Evolutionary conservation across 306 rosid genomes (phyloP).

Genomic region (Begonia peltatifolia): DNA sequence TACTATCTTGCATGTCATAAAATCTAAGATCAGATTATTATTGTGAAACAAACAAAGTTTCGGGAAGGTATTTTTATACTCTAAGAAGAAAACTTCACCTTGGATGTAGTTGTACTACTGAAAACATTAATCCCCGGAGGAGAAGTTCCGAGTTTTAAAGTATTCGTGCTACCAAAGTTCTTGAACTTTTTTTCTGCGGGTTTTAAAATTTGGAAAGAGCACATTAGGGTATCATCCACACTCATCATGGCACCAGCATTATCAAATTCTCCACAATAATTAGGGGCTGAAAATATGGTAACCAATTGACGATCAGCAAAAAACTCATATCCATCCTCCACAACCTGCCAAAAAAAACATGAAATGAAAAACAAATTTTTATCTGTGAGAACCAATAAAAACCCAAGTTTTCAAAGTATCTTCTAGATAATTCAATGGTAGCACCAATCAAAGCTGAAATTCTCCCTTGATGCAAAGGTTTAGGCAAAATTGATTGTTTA

Average conservation of each 20-base stretch:
- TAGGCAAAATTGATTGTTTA: no score
- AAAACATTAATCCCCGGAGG: slow-evolving; percentile 21
- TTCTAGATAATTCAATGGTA: no score
- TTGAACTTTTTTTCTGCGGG: slow-evolving; percentile 53
- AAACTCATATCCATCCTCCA: slow-evolving; percentile 89
- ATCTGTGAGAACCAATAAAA: no score
- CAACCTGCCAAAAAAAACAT: slow-evolving; percentile 41
- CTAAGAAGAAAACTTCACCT: neutral
- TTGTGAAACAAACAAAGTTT: no score
- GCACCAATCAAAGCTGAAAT: no score
- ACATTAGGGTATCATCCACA: slow-evolving; percentile 88
- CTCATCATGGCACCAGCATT: slow-evolving; percentile 99
- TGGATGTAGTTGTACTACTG: neutral
- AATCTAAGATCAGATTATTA: no score
- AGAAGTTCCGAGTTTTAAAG: slow-evolving; percentile 65
- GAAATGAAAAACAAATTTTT: no score
- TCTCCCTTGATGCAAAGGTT: no score
- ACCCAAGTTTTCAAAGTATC: no score
- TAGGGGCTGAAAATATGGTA: slow-evolving; percentile 90
- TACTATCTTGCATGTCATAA: no score
- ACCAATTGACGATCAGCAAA: slow-evolving; percentile 81
- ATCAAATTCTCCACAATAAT: slow-evolving; percentile 92
- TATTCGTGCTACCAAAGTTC: slow-evolving; percentile 51
- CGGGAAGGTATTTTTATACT: no score
- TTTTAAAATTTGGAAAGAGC: slow-evolving; percentile 91